phyloP scores from a whole-genome alignment of 2,329 filamentous ascomycete genomes.

The Dothiorella sarmentorum region DNA sequence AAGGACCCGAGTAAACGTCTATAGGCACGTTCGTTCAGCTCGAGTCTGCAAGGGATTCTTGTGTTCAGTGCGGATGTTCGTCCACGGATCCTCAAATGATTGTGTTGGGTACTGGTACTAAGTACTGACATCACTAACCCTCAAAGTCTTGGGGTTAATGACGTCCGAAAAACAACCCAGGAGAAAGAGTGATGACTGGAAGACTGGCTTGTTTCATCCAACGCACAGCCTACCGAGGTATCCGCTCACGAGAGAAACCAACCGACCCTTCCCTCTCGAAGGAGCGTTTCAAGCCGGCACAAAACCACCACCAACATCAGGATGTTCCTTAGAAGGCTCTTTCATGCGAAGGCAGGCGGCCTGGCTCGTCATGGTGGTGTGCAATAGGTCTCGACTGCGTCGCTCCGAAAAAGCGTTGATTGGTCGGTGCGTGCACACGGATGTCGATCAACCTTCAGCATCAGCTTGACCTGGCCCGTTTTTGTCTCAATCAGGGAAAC shows the following conservation, averaged over 20 bases:
- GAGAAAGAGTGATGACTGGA: background rate
- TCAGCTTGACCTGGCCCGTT: background rate
- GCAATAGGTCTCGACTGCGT: background rate
- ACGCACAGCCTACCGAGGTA: constrained; percentile 14
- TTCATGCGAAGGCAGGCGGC: background rate
- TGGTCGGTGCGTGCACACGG: background rate
- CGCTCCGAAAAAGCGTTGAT: background rate
- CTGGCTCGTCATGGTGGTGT: background rate
- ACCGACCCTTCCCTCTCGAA: background rate
- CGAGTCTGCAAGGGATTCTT: background rate
- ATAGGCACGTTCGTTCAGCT: background rate
- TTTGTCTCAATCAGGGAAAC: background rate
- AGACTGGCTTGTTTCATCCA: constrained; percentile 7
- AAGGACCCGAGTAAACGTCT: background rate
- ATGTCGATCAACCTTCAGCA: background rate
- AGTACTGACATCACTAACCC: background rate
- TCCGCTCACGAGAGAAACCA: background rate
- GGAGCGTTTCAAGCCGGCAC: background rate
- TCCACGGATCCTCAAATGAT: background rate
- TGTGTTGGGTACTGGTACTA: too few species aligned
- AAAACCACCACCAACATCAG: background rate
- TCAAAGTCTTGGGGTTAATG: background rate
- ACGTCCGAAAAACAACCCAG: background rate
- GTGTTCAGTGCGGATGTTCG: background rate
- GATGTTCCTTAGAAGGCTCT: background rate